These are phyloP conservation scores for Aspergillus eucalypticola DNA, from an alignment of 2,329 filamentous ascomycete species.

Conservation along the genomic window DNA sequence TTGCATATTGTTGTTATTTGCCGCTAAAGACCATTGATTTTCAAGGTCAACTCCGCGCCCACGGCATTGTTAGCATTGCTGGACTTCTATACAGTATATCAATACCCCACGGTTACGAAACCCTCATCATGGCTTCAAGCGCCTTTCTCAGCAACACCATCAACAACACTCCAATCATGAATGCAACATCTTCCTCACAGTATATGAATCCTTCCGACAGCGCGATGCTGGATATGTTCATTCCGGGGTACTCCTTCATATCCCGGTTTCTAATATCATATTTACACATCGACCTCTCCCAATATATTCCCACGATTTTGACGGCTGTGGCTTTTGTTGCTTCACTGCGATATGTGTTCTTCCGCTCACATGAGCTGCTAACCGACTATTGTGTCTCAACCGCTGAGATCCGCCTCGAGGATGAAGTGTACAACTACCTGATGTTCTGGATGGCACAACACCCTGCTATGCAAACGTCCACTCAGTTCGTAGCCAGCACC, in stretches of 20 bases:
- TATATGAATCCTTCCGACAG: conserved; percentile 24
- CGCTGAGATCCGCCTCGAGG: conserved; percentile 66
- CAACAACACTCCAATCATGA: conserved; percentile 19
- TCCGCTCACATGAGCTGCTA: conserved; percentile 52
- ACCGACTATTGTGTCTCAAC: conserved; percentile 63
- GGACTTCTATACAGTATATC: background rate
- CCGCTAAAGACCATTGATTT: background rate
- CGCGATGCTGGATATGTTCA: conserved; percentile 58
- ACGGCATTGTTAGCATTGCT: background rate
- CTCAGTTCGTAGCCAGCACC: conserved; percentile 66
- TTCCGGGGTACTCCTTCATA: conserved; percentile 65
- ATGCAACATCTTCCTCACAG: conserved; percentile 7
- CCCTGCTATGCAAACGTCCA: conserved; percentile 59
- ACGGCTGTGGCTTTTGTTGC: conserved; percentile 53
- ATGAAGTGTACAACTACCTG: conserved; percentile 71
- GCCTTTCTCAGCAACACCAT: conserved; percentile 3
- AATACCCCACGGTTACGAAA: background rate
- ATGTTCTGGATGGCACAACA: conserved; percentile 70
- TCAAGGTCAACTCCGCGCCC: background rate
- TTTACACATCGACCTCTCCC: conserved; percentile 61
- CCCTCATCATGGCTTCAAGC: background rate
- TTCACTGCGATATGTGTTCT: conserved; percentile 55
- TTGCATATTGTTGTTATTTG: background rate
- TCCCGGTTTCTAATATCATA: conserved; percentile 57
- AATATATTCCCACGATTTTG: conserved; percentile 62